Percentiles rank a stretch among this genome's conserved stretches.
Evolutionary conservation across 345 rosid genomes (phyloP).

Genomic region (Hibiscus tridactylites): DNA sequence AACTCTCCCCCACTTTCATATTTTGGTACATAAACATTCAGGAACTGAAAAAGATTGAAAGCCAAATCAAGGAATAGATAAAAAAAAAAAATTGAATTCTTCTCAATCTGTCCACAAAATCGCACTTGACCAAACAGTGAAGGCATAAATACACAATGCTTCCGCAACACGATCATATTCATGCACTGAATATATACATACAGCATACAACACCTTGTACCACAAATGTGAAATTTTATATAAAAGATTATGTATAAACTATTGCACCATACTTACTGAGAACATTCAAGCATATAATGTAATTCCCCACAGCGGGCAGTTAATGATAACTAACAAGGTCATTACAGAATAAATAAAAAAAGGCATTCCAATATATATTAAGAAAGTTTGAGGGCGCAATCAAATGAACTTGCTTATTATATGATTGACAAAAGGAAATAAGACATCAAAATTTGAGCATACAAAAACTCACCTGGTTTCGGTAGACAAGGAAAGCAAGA

Average conservation of each 20-base stretch:
- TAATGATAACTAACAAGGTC: not conserved
- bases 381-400: not conserved
- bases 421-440: constrained; percentile 1
- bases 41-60: constrained; percentile 38
- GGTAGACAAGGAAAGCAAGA: constrained; percentile 61
- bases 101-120: not conserved
- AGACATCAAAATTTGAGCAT: not conserved
- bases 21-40: constrained; percentile 59
- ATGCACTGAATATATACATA: not conserved
- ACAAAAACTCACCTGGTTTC: constrained; percentile 57
- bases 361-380: not conserved
- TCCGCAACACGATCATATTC: not conserved
- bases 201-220: not conserved
- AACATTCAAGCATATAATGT: not conserved
- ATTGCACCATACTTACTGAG: not conserved
- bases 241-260: not conserved
- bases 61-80: not conserved
- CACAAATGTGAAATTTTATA: not conserved
- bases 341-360: not conserved
- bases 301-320: not conserved
- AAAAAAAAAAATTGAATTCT: not conserved
- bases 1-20: constrained; percentile 79
- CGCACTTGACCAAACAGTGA: not conserved
- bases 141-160: not conserved
- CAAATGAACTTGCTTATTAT: not conserved